These are phyloP conservation scores for Cyberlindnera mycetangii DNA, from an alignment of 805 yeast genomes.

Conservation along the genomic window DNA sequence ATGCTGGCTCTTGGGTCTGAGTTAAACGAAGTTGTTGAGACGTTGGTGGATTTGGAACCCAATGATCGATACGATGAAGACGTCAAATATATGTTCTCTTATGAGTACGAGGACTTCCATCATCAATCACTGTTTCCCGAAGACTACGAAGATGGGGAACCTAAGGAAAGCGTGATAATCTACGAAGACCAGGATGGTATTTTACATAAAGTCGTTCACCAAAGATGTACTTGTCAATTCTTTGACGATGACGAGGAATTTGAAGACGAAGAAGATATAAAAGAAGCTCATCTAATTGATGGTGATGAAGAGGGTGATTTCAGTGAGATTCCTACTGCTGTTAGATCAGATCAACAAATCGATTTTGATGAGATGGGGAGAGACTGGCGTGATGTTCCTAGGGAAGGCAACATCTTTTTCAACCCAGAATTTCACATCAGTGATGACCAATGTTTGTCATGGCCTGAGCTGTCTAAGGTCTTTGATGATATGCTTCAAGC, in stretches of 20 bases:
- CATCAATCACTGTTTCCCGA: constrained; percentile 27
- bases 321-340: constrained; percentile 30
- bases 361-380: constrained; percentile 59
- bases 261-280: constrained; percentile 20
- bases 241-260: constrained; percentile 22
- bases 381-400: constrained; percentile 72
- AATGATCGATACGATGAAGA: constrained; percentile 72
- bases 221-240: constrained; percentile 27
- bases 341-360: constrained; percentile 34
- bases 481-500: constrained; percentile 29
- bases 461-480: constrained; percentile 25
- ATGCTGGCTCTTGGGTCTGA: constrained; percentile 47
- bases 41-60: constrained; percentile 51
- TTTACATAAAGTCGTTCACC: constrained; percentile 25
- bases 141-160: constrained; percentile 36
- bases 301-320: constrained; percentile 19
- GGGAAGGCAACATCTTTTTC: constrained; percentile 49
- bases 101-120: constrained; percentile 45
- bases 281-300: constrained; percentile 1
- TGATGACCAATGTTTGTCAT: constrained; percentile 15
- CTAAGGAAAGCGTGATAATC: constrained; percentile 23
- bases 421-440: constrained; percentile 19
- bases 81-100: constrained; percentile 56
- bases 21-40: constrained; percentile 48
- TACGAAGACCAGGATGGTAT: constrained; percentile 29